Percentiles rank a stretch among this genome's conserved stretches.
Evolutionary conservation across 2,329 filamentous ascomycete genomes (phyloP).

Genomic region (Pseudogymnoascus sp.): DNA sequence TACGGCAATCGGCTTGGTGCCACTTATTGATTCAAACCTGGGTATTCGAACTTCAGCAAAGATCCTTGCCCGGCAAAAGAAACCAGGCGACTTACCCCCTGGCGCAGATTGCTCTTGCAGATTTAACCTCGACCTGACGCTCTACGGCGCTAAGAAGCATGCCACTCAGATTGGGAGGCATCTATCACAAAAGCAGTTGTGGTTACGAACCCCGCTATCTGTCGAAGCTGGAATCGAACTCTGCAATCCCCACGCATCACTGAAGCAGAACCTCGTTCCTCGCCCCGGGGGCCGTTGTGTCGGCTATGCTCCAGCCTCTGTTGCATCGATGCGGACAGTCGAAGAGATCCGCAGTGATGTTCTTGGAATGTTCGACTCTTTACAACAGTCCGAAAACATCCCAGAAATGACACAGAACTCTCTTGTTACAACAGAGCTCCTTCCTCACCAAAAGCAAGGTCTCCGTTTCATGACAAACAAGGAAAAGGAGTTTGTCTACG

Average conservation of each 20-base stretch:
- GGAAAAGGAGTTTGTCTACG: conserved; percentile 57
- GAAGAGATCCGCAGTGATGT: conserved; percentile 85
- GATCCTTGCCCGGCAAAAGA: conserved; percentile 57
- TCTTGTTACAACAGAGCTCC: conserved; percentile 56
- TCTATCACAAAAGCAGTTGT: conserved; percentile 57
- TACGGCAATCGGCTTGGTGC: conserved; percentile 58
- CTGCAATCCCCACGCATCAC: conserved; percentile 60
- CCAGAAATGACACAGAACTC: conserved; percentile 60
- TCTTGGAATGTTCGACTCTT: conserved; percentile 76
- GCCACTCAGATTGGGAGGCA: conserved; percentile 57
- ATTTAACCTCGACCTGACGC: conserved; percentile 60
- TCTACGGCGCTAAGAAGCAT: conserved; percentile 68
- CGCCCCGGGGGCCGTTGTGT: conserved; percentile 26
- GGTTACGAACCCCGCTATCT: conserved; percentile 56
- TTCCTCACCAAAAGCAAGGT: conserved; percentile 84
- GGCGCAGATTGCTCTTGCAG: conserved; percentile 53
- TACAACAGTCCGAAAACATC: conserved; percentile 66
- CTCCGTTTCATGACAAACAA: conserved; percentile 76
- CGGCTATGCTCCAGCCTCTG: conserved; percentile 24
- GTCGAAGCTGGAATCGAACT: conserved; percentile 62
- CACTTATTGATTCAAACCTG: conserved; percentile 60
- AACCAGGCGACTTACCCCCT: conserved; percentile 48
- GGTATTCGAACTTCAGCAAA: conserved; percentile 64
- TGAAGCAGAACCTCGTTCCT: conserved; percentile 20
- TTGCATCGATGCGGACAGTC: conserved; percentile 48